Evolutionary conservation across 2,329 filamentous ascomycete genomes (phyloP), one percentile per base, ranked within the genome.

Genomic region (Neodidymelliopsis sp.): DNA sequence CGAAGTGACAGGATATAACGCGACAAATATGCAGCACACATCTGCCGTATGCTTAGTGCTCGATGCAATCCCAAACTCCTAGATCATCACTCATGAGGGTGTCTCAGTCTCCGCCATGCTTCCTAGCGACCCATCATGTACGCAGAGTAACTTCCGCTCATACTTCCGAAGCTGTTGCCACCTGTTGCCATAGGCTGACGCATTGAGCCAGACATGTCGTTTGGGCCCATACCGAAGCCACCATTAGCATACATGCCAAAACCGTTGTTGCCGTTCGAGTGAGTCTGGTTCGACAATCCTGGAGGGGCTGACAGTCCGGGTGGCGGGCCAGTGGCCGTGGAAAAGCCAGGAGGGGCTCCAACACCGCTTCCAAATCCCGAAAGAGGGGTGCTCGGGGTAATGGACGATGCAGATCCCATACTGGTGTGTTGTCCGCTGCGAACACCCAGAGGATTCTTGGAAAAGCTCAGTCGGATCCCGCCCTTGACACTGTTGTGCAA

Each of bases 391-490:
- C 79, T 78, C 4, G 79, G 76, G 16, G 77, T 75, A 53, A 84
- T 75, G 8, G 77, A 73, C 29, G 77, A 78, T n/a, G 76, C 68
- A 15, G 79, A 73, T 28, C 76, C 79, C 71, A 81, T 77, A 50
- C 75, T 81, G 40, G 77, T 78, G 25, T 78, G 79, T 65, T 92
- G 90, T 19, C 85, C 86, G 2, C 89, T 91, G 34, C 94, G 88
- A 20, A 97, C 93, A 16, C 94, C 94, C 2, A 97, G 81, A 0
- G 94, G 94, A 63, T 97, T 97, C 78, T 97, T 97, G 22, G 93
- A 97, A 73, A 97, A 99, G 73, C 91, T 96, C 46, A 99, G 80
- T 18, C 94, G 87, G 64, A 99, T 97, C 24, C 94, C 94, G 6
- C 93, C 93, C 71, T 96, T 97, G 67, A 91, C 84, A 65, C 91